phyloP scores from a whole-genome alignment of 164 flowering plant species.

The Piper betle region DNA sequence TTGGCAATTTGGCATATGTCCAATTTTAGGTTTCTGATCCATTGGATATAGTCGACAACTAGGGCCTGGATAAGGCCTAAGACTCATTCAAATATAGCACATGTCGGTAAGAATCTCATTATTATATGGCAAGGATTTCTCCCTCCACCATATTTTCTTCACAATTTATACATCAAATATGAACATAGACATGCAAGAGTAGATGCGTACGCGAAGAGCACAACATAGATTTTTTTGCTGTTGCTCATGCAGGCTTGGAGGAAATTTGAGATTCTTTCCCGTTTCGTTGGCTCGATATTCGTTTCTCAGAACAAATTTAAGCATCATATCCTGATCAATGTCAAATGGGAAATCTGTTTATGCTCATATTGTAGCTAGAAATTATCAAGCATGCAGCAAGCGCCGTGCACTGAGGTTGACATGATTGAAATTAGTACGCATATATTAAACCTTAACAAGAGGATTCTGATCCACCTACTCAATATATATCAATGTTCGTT shows the following conservation, averaged over 20 bases:
- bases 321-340: not conserved
- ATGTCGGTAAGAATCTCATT: too few relatives aligned
- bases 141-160: too few relatives aligned
- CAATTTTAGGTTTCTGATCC: too few relatives aligned
- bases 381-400: too few relatives aligned
- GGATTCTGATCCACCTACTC: not conserved
- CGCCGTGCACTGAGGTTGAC: not conserved
- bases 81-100: too few relatives aligned
- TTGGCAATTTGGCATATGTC: too few relatives aligned
- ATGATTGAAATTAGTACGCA: too few relatives aligned
- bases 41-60: too few relatives aligned
- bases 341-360: not conserved
- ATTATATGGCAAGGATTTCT: too few relatives aligned
- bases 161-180: too few relatives aligned
- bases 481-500: not conserved
- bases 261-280: not conserved
- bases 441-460: not conserved
- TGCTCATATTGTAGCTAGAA: not conserved
- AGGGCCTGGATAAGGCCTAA: too few relatives aligned
- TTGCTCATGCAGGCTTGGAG: not conserved
- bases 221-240: not conserved
- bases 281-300: not conserved
- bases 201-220: not conserved
- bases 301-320: too few relatives aligned
- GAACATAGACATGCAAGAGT: not conserved